A percentile compares a stretch with the other conserved stretches of the same genome.
Evolutionary conservation across 2,329 filamentous ascomycete genomes (phyloP).

Genomic region (Talaromyces sp.): DNA sequence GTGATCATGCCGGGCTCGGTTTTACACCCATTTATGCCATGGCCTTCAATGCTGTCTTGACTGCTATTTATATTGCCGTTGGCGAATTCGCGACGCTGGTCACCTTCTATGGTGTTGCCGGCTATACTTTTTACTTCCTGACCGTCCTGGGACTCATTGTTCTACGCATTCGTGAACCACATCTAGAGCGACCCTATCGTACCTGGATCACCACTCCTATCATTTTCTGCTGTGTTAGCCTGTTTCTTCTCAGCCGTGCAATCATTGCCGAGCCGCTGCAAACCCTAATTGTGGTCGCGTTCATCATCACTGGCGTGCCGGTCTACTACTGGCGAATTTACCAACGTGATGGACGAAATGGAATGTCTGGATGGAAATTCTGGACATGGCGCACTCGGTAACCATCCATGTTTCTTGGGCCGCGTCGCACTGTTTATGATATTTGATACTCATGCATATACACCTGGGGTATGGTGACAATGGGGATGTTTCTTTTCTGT

Average conservation of each 20-base stretch:
- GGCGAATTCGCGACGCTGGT: slow-evolving; percentile 91
- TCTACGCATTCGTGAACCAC: slow-evolving; percentile 81
- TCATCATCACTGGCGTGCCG: slow-evolving; percentile 80
- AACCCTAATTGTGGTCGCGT: slow-evolving; percentile 82
- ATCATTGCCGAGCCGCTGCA: slow-evolving; percentile 90
- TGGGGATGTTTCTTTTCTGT: not conserved
- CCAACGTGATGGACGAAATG: slow-evolving; percentile 56
- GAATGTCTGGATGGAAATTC: slow-evolving; percentile 45
- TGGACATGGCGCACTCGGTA: slow-evolving; percentile 38
- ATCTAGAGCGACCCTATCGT: slow-evolving; percentile 85
- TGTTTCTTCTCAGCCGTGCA: slow-evolving; percentile 86
- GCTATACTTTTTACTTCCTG: slow-evolving; percentile 96
- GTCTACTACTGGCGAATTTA: slow-evolving; percentile 88
- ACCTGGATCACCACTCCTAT: slow-evolving; percentile 98
- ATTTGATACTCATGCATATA: slow-evolving; percentile 33
- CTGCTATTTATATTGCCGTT: slow-evolving; percentile 74
- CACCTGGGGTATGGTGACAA: slow-evolving; percentile 17
- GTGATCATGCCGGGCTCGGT: slow-evolving; percentile 79
- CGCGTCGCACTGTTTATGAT: slow-evolving; percentile 16
- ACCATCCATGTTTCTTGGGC: slow-evolving; percentile 2
- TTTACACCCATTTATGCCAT: slow-evolving; percentile 95
- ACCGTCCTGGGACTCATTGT: slow-evolving; percentile 93
- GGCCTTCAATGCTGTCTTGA: slow-evolving; percentile 75
- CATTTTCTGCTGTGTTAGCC: slow-evolving; percentile 95
- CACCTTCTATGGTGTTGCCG: slow-evolving; percentile 96